These are phyloP conservation scores for Saposhnikovia divaricata DNA, from an alignment of 129 eudicot genomes.

Conservation along the genomic window DNA sequence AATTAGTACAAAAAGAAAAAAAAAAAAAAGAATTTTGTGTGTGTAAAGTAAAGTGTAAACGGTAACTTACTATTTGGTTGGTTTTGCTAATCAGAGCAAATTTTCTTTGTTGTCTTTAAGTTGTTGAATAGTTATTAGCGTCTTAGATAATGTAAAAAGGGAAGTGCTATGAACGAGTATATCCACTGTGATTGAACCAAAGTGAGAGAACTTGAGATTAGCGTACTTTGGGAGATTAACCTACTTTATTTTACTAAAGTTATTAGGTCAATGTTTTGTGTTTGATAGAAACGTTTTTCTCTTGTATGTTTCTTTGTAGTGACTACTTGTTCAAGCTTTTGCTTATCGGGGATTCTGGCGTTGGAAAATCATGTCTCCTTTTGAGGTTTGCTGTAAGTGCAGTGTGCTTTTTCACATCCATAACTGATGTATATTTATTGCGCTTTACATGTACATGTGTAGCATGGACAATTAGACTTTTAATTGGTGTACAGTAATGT, in stretches of 20 bases:
- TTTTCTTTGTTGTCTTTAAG: not conserved
- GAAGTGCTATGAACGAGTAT: not conserved
- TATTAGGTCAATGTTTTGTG: too few species aligned
- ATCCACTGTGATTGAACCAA: too few species aligned
- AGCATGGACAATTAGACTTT: not conserved
- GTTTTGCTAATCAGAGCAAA: too few species aligned
- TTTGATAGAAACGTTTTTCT: not conserved
- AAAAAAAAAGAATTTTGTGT: too few species aligned
- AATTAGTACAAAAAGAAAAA: too few species aligned
- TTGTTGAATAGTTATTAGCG: not conserved
- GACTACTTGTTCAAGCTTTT: conserved; percentile 37
- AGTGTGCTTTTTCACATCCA: not conserved
- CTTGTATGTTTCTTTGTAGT: conserved; percentile 17
- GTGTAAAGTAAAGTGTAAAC: too few species aligned
- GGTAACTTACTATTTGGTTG: not conserved
- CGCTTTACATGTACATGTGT: not conserved
- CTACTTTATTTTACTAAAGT: not conserved
- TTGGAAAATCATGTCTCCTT: conserved; percentile 35
- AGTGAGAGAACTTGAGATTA: not conserved
- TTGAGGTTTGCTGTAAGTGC: conserved; percentile 34
- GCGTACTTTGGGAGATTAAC: too few species aligned
- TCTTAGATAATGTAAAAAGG: not conserved
- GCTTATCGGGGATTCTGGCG: conserved; percentile 40
- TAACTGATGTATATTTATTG: not conserved
- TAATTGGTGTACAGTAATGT: not conserved